Conservation (phyloP, 2,329 filamentous ascomycete genomes). For the Monosporascus sp. region DNA sequence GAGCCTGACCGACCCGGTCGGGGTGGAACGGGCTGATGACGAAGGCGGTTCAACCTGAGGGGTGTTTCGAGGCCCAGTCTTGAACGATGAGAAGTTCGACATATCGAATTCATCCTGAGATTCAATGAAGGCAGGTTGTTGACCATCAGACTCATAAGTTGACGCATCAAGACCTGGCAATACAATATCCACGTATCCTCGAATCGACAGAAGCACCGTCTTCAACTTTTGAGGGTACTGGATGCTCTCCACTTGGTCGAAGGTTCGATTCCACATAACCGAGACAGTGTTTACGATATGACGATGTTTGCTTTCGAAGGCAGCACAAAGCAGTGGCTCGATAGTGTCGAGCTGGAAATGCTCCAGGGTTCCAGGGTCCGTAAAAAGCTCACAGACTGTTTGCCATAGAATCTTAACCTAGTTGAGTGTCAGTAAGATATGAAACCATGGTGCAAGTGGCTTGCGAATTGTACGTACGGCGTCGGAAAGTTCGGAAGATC, state of each 20-base stretch:
- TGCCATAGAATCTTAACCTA: slow-evolving; percentile 49
- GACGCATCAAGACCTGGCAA: slow-evolving; percentile 39
- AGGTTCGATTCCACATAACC: slow-evolving; percentile 64
- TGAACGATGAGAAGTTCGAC: slow-evolving; percentile 23
- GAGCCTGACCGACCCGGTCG: slow-evolving; percentile 29
- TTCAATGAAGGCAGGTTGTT: slow-evolving; percentile 39
- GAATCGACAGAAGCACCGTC: slow-evolving; percentile 55
- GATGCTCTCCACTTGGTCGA: slow-evolving; percentile 54
- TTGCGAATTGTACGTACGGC: slow-evolving; percentile 36
- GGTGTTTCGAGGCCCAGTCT: slow-evolving; percentile 5
- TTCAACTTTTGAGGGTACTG: slow-evolving; percentile 63
- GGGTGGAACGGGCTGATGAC: slow-evolving; percentile 23
- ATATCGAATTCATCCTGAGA: slow-evolving; percentile 42
- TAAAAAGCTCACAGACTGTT: slow-evolving; percentile 37
- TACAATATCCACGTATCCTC: slow-evolving; percentile 44
- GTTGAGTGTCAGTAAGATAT: slow-evolving; percentile 21
- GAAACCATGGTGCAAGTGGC: background rate
- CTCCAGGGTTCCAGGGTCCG: slow-evolving; percentile 29
- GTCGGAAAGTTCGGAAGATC: slow-evolving; percentile 34
- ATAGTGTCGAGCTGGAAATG: slow-evolving; percentile 47
- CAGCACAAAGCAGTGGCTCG: slow-evolving; percentile 50
- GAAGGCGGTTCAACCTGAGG: slow-evolving; percentile 14
- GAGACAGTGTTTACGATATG: slow-evolving; percentile 47
- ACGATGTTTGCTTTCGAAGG: slow-evolving; percentile 54
- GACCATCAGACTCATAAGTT: slow-evolving; percentile 33